A percentile compares a stretch with the other conserved stretches of the same genome.
These are phyloP conservation scores for Botrytis medusae DNA, from an alignment of 2,329 filamentous ascomycete species.

Conservation along the genomic window DNA sequence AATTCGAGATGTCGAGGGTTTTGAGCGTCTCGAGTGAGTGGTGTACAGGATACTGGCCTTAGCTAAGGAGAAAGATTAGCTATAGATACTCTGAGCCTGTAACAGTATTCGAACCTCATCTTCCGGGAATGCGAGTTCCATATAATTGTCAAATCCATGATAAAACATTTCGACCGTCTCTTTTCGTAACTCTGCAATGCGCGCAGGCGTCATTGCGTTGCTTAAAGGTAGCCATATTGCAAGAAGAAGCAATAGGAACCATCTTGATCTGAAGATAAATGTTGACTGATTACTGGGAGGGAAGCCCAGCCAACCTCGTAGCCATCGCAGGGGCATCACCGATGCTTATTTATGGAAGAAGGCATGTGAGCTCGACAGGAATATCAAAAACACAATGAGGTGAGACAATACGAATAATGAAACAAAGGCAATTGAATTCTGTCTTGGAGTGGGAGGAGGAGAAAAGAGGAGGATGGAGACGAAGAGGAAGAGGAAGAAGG, in stretches of 20 bases:
- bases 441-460: background rate
- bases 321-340: conserved; percentile 42
- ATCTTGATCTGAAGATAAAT: conserved; percentile 29
- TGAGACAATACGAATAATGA: background rate
- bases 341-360: conserved; percentile 34
- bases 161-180: conserved; percentile 83
- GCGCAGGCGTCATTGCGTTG: conserved; percentile 53
- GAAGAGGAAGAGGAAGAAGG: background rate
- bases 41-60: conserved; percentile 79
- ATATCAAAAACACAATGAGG: conserved; percentile 2
- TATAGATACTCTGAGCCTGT: background rate
- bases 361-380: conserved; percentile 38
- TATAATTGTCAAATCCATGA: conserved; percentile 95
- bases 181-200: conserved; percentile 55
- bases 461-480: no score
- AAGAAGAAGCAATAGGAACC: conserved; percentile 31
- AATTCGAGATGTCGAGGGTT: conserved; percentile 81
- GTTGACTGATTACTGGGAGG: conserved; percentile 28
- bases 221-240: conserved; percentile 33
- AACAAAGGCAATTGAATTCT: background rate
- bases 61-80: conserved; percentile 51
- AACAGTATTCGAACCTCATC: conserved; percentile 65
- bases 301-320: conserved; percentile 26
- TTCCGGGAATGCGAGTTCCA: conserved; percentile 89
- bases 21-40: conserved; percentile 77